Percentiles rank a stretch among this genome's conserved stretches.
These are phyloP conservation scores for Penicillium sp. DNA, from an alignment of 2,329 filamentous ascomycete species.

Conservation along the genomic window DNA sequence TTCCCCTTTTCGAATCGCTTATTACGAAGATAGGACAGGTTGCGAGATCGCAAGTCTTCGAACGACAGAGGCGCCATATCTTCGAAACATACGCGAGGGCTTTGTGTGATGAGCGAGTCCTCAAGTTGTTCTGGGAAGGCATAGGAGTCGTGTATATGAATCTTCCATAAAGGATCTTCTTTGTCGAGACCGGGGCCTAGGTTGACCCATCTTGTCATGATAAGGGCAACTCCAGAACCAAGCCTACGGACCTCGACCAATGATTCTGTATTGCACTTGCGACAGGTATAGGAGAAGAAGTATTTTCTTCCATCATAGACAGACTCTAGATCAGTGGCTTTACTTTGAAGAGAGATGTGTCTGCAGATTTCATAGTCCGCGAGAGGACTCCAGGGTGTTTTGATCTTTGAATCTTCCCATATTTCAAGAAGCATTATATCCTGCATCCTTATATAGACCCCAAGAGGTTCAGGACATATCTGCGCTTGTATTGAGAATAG, in stretches of 20 bases:
- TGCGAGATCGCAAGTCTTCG: background rate
- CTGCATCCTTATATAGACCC: constrained; percentile 11
- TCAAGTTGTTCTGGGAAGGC: background rate
- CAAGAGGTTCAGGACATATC: constrained; percentile 7
- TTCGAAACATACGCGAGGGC: background rate
- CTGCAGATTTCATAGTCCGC: background rate
- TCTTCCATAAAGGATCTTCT: constrained; percentile 9
- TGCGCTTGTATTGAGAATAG: constrained; percentile 11
- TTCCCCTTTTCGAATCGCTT: background rate
- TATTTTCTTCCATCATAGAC: background rate
- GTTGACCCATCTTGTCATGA: constrained; percentile 14
- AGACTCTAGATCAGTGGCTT: background rate
- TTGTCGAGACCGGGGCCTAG: constrained; percentile 5
- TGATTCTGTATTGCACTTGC: constrained; percentile 5
- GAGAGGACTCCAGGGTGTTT: background rate
- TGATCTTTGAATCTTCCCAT: background rate
- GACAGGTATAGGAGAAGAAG: background rate
- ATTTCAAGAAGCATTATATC: constrained; percentile 7
- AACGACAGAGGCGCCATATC: background rate
- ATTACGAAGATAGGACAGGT: background rate
- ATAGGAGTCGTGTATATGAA: background rate
- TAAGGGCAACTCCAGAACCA: background rate
- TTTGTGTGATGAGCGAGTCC: background rate
- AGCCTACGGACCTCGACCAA: constrained; percentile 3
- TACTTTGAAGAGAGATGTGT: background rate